Evolutionary conservation across 495 filamentous ascomycete genomes (phyloP).

Genomic region (Acidiella bohemica): DNA sequence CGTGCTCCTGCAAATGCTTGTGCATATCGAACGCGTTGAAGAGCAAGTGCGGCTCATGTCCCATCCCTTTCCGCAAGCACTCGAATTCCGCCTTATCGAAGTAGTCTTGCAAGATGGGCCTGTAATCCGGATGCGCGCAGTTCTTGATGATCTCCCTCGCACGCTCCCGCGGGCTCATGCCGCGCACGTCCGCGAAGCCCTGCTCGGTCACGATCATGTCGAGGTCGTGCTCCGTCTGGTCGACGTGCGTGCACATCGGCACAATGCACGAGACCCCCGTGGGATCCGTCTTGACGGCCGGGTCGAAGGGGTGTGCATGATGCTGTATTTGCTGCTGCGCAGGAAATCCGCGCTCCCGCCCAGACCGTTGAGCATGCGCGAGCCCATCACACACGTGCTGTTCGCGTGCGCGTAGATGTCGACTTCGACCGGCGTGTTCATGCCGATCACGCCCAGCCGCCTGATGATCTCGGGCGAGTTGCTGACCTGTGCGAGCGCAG

Average conservation of each 20-base stretch:
- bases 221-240: conserved; percentile 85
- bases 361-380: conserved; percentile 82
- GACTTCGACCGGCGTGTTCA: conserved; percentile 92
- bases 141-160: conserved; percentile 78
- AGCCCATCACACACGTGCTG: conserved; percentile 81
- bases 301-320: conserved; percentile 83
- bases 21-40: conserved; percentile 85
- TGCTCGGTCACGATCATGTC: conserved; percentile 81
- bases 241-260: conserved; percentile 83
- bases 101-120: conserved; percentile 70
- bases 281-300: conserved; percentile 72
- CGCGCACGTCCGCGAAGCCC: conserved; percentile 76
- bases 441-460: conserved; percentile 75
- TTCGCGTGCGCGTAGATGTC: conserved; percentile 94
- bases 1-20: conserved; percentile 61
- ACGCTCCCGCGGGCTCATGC: conserved; percentile 65
- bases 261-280: conserved; percentile 78
- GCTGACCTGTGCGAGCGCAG: conserved; percentile 71
- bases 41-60: conserved; percentile 77
- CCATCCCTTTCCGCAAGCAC: conserved; percentile 77
- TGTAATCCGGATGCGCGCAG: conserved; percentile 76
- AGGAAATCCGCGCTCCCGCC: conserved; percentile 85
- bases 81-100: conserved; percentile 78
- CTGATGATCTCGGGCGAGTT: conserved; percentile 94
- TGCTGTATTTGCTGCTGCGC: conserved; percentile 68